Evolutionary conservation across 306 rosid species (phyloP), one percentile per base, ranked within the genome.

Genomic region (Quercus rubra): DNA sequence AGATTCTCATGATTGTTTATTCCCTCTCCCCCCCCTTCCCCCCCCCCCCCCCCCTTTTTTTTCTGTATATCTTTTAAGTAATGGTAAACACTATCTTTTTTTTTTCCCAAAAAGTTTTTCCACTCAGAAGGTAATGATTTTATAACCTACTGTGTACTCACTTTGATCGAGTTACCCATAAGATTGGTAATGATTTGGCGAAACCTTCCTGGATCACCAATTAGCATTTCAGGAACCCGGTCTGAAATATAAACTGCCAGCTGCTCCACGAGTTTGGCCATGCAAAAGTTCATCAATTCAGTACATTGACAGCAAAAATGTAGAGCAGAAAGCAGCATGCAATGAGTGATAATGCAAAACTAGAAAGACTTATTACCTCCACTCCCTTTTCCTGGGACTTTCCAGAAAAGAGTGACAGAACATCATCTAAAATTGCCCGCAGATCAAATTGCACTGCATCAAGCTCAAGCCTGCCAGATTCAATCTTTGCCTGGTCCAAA

Each of bases 401-500:
- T 80, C 91, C 97, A 23, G 98, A 95, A 83, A 95, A 95, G 62
- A 95, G 91, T 7, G 96, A 91, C 80, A 95, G 86, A 41, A 95
- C 92, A 82, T 93, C 98, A 86, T 95, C 99, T 81, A 95, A 86
- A 86, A 91, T 84, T 59, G 92, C 84, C 21, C 93, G 87, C 62
- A 91, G 85, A 81, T 95, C 89, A 84, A 95, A 95, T 62, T 81
- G 84, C 79, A 93, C 91, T 1, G 91, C 96, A 86, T 95, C 99
- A 10, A 95, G 98, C 86, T 95, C 98, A 76, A 95, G 92, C 90
- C 92, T 93, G 64, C 99, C 98, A 67, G 93, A 89, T 87, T 95
- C 98, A 77, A 95, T 95, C 88, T 95, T 95, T 66, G 99, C 99
- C 82, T 90, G 98, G 80, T 95, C 99, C 88, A 95, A 86, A 80